Percentiles rank a stretch among this genome's conserved stretches.
Evolutionary conservation across 306 rosid genomes (phyloP).

Genomic region (Medicago truncatula): MtrunA17r5.0-ANR NC_053049.1:43217001-43217500

Average conservation of each 20-base stretch:
- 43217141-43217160: slow-evolving; percentile 11
- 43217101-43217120: background rate
- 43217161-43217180: background rate
- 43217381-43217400: no score
- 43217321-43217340: background rate
- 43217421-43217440: slow-evolving; percentile 18
- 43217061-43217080: background rate
- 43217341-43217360: background rate
- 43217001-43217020: slow-evolving; percentile 18
- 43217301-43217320: no score
- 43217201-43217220: background rate
- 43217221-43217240: slow-evolving; percentile 3
- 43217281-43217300: background rate
- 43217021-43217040: slow-evolving; percentile 35
- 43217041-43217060: slow-evolving; percentile 27
- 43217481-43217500: slow-evolving; percentile 6
- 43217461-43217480: slow-evolving; percentile 4
- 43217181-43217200: slow-evolving; percentile 4
- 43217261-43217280: background rate
- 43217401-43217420: background rate
- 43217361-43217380: background rate
- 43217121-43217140: slow-evolving; percentile 32
- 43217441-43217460: slow-evolving; percentile 35
- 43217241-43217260: background rate
- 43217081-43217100: slow-evolving; percentile 27